Evolutionary conservation across 2,329 filamentous ascomycete species (phyloP), one percentile per base, ranked within the genome.

Genomic region (Lachnellula cervina): DNA sequence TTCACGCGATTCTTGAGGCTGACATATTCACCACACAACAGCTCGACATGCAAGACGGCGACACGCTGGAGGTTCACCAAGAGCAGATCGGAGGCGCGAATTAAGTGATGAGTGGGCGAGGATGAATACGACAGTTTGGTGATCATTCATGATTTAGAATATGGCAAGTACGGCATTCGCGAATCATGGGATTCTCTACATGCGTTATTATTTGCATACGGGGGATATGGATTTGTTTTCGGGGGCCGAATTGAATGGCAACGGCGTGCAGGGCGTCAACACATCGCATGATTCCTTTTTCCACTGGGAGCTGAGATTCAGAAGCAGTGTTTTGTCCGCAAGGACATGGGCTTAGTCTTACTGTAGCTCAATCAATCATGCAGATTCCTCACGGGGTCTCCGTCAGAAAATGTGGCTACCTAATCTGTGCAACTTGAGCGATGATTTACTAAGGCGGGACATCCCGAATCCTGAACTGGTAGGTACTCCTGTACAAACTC

Each of bases 11-110:
- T 34, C 19, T 16, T 19, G 32, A 60, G 32, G 51, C 60, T 64
- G 25, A 61, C 46, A 25, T 58, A 3, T 42, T 16, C 46, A 35
- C n/a, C 16, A 21, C 25, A 47, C 14, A 40, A 44, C 67, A 97
- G 94, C 87, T 97, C 54, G 94, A 97, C 60, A 99, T 99, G 94
- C 79, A 85, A 63, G 94, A 99, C 66, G 93, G 94, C 37, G 94
- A 99, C 69, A 95, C 90, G 1, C 85, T 99, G 25, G 94, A 99
- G 70, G 94, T 99, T 25, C 93, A 97, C 72, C 94, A 97, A 73
- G 94, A 99, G 73, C 94, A 99, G 76, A 94, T 97, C 59, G 94
- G 94, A 58, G 93, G 92, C 59, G 74, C 59, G 21, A 55, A 57
- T 43, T 68, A 49, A 60, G 68, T 32, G 44, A 32, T 17, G 23